Evolutionary conservation across 345 rosid genomes (phyloP).

Genomic region (Aurinia saxatilis): DNA sequence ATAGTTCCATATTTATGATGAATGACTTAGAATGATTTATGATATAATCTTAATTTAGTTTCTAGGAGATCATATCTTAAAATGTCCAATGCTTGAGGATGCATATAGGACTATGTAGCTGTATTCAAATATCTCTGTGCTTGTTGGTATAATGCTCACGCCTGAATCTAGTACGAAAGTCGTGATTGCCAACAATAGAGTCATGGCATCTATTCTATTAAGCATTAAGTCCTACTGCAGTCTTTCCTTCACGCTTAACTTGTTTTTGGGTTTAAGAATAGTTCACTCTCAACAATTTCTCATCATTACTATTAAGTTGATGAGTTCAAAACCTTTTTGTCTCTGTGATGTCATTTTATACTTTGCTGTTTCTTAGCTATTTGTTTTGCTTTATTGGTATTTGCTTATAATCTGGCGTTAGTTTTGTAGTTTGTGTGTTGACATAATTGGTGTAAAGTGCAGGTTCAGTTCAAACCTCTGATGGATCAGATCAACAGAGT

Average conservation of each 20-base stretch:
- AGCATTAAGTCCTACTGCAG: neutral
- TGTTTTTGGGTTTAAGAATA: neutral
- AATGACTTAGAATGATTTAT: neutral
- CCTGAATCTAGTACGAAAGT: neutral
- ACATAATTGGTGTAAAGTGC: conserved; percentile 28
- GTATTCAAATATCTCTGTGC: neutral
- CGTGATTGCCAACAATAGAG: neutral
- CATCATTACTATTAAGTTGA: neutral
- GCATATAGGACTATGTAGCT: neutral
- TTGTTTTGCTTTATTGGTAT: neutral
- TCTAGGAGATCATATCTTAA: neutral
- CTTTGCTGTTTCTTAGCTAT: conserved; percentile 3
- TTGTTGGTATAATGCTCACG: neutral
- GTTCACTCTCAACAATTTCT: neutral
- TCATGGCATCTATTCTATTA: neutral
- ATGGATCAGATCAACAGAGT: conserved; percentile 71
- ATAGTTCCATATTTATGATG: neutral
- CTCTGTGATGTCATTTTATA: neutral
- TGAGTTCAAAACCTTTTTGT: neutral
- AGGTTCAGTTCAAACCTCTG: conserved; percentile 72
- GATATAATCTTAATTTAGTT: neutral
- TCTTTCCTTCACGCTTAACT: neutral
- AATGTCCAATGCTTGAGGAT: neutral
- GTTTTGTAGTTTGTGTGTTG: neutral
- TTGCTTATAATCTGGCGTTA: neutral